A percentile compares a stretch with the other conserved stretches of the same genome.
phyloP scores from a whole-genome alignment of 176 grass and related monocot genomes.

The Typha latifolia region DNA sequence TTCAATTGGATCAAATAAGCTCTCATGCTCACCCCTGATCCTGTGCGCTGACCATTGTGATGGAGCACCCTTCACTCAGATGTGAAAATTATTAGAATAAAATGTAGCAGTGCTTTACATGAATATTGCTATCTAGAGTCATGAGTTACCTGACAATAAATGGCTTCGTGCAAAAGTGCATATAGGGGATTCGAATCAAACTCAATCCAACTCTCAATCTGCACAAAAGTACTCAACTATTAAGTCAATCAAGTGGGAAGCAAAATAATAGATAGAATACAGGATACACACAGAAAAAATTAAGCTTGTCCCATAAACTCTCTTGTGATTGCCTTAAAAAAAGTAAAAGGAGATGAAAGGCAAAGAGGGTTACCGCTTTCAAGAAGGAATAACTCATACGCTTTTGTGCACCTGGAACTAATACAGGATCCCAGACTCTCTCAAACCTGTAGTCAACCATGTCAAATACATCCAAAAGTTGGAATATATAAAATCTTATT shows the following conservation, averaged over 20 bases:
- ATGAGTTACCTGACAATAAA: slow-evolving; percentile 71
- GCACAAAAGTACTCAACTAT: slow-evolving; percentile 19
- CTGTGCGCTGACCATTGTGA: slow-evolving; percentile 87
- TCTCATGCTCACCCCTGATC: slow-evolving; percentile 40
- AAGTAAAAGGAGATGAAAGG: slow-evolving; percentile 2
- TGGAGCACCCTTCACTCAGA: slow-evolving; percentile 48
- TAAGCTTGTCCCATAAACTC: slow-evolving; percentile 1
- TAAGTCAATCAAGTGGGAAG: not conserved
- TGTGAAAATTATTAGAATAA: not conserved
- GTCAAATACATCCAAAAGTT: not conserved
- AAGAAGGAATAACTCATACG: slow-evolving; percentile 82
- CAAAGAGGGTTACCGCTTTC: slow-evolving; percentile 49
- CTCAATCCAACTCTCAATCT: slow-evolving; percentile 80
- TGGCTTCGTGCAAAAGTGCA: slow-evolving; percentile 80
- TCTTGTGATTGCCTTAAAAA: not conserved
- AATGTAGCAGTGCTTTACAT: not conserved
- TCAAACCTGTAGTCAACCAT: slow-evolving; percentile 52
- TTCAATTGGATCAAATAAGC: slow-evolving; percentile 74
- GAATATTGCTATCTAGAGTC: slow-evolving; percentile 4
- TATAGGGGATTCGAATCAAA: slow-evolving; percentile 84
- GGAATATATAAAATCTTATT: not conserved
- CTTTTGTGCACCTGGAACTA: slow-evolving; percentile 61
- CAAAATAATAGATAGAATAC: not conserved
- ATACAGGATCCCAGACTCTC: slow-evolving; percentile 89
- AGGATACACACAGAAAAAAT: slow-evolving; percentile 1